phyloP scores from a whole-genome alignment of 371 early-diverging fungal species.

The Quaeritorhiza haematococci region DNA sequence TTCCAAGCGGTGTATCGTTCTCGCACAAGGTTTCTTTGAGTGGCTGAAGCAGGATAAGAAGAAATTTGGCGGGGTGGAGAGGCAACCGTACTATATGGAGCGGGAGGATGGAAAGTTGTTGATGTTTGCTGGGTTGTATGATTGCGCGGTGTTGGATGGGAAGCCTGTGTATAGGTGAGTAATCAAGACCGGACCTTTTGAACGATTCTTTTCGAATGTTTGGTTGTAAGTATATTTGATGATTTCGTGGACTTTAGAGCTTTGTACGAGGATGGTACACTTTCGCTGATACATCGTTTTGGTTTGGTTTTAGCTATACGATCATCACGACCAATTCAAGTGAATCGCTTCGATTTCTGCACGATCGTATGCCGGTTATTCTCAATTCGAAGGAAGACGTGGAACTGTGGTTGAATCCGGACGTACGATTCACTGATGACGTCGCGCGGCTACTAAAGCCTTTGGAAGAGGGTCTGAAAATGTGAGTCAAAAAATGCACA shows the following conservation, averaged over 20 bases:
- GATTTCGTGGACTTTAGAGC: too few relatives aligned
- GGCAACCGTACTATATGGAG: slow-evolving; percentile 54
- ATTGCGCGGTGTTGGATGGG: slow-evolving; percentile 35
- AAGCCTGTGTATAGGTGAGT: too few relatives aligned
- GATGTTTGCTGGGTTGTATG: slow-evolving; percentile 60
- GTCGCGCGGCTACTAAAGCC: too few relatives aligned
- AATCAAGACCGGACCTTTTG: too few relatives aligned
- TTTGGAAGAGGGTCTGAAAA: too few relatives aligned
- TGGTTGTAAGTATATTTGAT: too few relatives aligned
- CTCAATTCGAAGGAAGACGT: slow-evolving; percentile 45
- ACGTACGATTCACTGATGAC: too few relatives aligned
- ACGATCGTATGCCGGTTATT: slow-evolving; percentile 73
- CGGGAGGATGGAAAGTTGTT: slow-evolving; percentile 54
- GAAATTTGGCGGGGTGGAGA: slow-evolving; percentile 36
- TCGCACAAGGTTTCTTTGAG: slow-evolving; percentile 71
- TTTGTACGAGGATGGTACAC: too few relatives aligned
- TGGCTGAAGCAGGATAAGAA: slow-evolving; percentile 55
- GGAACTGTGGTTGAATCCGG: slow-evolving; percentile 58
- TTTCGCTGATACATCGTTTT: too few relatives aligned
- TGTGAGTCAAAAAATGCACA: too few relatives aligned
- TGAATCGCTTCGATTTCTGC: slow-evolving; percentile 46
- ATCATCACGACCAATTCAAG: slow-evolving; percentile 59
- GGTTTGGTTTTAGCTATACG: slow-evolving; percentile 48
- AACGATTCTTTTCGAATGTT: too few relatives aligned
- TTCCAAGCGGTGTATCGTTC: slow-evolving; percentile 57